Evolutionary conservation across 345 rosid genomes (phyloP).

Genomic region (Bruguiera sexangula): DNA sequence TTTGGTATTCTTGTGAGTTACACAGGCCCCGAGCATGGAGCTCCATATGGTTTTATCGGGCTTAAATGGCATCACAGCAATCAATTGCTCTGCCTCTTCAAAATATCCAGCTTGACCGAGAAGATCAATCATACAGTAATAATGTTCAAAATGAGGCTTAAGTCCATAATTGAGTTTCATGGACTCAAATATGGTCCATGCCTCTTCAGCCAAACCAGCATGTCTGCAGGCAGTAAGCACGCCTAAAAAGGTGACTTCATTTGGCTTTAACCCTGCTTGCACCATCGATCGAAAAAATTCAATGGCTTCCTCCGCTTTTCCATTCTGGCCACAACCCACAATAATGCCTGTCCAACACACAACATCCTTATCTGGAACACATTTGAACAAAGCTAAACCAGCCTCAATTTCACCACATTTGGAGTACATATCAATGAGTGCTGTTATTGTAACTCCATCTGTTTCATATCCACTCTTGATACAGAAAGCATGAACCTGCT

Average conservation of each 20-base stretch:
- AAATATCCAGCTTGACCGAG: constrained; percentile 64
- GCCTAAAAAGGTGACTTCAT: constrained; percentile 65
- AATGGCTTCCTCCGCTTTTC: constrained; percentile 53
- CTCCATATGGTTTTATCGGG: constrained; percentile 69
- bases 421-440: constrained; percentile 55
- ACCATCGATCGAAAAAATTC: constrained; percentile 50
- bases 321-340: constrained; percentile 73
- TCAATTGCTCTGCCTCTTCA: constrained; percentile 45
- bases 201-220: constrained; percentile 58
- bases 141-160: constrained; percentile 60
- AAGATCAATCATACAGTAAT: constrained; percentile 65
- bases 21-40: constrained; percentile 64
- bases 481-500: constrained; percentile 58
- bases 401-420: constrained; percentile 67
- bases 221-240: constrained; percentile 73
- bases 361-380: constrained; percentile 43
- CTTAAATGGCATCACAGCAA: constrained; percentile 53
- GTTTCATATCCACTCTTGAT: constrained; percentile 51
- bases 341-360: constrained; percentile 74
- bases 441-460: constrained; percentile 45
- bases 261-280: constrained; percentile 48
- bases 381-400: constrained; percentile 44
- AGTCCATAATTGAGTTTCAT: constrained; percentile 51
- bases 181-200: constrained; percentile 39
- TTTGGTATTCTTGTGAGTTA: constrained; percentile 45